Percentiles rank a stretch among this genome's conserved stretches.
Evolutionary conservation across 2,329 filamentous ascomycete genomes (phyloP).

Genomic region (Cercospora nicotianae): DNA sequence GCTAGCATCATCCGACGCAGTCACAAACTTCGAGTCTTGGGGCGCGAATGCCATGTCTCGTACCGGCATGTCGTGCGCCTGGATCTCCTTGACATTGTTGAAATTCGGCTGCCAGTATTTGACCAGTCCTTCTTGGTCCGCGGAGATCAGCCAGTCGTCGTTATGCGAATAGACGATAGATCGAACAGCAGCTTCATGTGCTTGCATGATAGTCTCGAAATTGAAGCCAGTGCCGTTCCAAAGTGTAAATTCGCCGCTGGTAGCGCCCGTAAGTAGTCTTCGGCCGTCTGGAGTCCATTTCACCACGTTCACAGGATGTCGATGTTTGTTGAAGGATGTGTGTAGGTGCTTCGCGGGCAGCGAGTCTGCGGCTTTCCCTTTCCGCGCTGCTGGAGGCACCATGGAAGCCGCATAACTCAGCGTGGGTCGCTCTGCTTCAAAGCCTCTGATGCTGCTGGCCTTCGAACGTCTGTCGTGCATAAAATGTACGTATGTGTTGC

Average conservation of each 20-base stretch:
- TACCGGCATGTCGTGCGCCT: conserved; percentile 86
- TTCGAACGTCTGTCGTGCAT: conserved; percentile 77
- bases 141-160: conserved; percentile 94
- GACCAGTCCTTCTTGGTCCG: conserved; percentile 89
- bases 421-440: conserved; percentile 81
- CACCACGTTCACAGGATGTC: conserved; percentile 95
- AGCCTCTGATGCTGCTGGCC: conserved; percentile 68
- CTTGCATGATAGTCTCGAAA: conserved; percentile 98
- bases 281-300: conserved; percentile 97
- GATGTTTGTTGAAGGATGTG: conserved; percentile 97
- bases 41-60: conserved; percentile 91
- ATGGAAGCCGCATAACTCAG: conserved; percentile 90
- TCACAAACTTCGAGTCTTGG: conserved; percentile 93
- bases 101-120: conserved; percentile 99
- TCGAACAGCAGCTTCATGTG: conserved; percentile 84
- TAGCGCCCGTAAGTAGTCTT: conserved; percentile 85
- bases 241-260: conserved; percentile 94
- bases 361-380: conserved; percentile 74
- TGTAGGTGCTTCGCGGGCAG: conserved; percentile 95
- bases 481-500: conserved; percentile 63
- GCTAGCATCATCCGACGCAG: conserved; percentile 88
- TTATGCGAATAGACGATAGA: conserved; percentile 87
- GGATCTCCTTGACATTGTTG: conserved; percentile 95
- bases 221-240: conserved; percentile 99
- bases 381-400: conserved; percentile 76